Base-by-base conservation (phyloP, 164 flowering plant species). In the Berberis vulgaris region DNA sequence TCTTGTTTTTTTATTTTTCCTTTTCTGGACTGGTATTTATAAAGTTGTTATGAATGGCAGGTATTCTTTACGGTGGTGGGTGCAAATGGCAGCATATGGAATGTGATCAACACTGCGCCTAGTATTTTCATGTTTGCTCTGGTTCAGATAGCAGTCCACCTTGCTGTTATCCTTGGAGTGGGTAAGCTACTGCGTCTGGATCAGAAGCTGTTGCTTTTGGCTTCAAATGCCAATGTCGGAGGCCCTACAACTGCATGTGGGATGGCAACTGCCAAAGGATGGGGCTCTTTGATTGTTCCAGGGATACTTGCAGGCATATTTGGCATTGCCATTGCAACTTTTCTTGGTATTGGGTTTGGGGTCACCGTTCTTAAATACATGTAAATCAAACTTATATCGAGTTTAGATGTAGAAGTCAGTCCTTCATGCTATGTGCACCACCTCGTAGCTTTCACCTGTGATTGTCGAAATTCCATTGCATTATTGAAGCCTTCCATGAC, bases 221-320 rank as follows among this genome's bases (percentile, higher is more conserved):
- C 96, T 59, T 90, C 98, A 63, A 94, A 90, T 76, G 97, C 97
- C 56, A 93, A 93, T 60, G 76, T 93, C 13, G 98, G 96, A 57
- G 97, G 98, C 62, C 97, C 97, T 44, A 86, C 98, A 46, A 90
- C 96, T 49, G 98, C 97, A 1, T 86, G 90, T 70, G 98, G 94
- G 40, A 93, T 93, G 97, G 97, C 97, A 59, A 88, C 82, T 3
- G 83, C 94, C 45, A 84, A 93, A 76, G 96, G 96, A 59, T 93
- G 98, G 97, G 47, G 68, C 43, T 88, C 98, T 53, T 60, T 90
- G 65, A 73, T 87, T 50, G 84, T 93, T 60, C 98, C 96, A 9
- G 86, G 82, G 2, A 84, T 93, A 74, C 89, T 90, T 64, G 89
- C 82, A 2, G 98, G 98, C 61, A 84, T 90, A 62, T 87, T 88